Base-by-base conservation (phyloP, 306 rosid species). In the Pterocarpus santalinus region DNA sequence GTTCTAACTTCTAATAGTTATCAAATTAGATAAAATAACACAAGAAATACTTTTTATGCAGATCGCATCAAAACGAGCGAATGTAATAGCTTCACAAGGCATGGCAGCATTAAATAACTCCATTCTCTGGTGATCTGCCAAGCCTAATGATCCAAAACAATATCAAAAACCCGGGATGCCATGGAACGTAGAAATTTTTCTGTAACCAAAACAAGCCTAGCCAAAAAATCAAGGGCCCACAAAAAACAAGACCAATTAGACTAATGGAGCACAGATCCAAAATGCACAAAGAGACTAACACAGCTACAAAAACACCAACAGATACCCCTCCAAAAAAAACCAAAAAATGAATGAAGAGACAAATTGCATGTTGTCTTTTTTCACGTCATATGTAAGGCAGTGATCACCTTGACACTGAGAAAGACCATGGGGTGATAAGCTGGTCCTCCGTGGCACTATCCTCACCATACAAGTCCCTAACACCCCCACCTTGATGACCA, bases 371-470 rank as follows among this genome's bases (percentile, higher is more conserved):
- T 46, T 66, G 15, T 57, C 65, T 57, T 43, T 38, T 10, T 64
- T 64, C 15, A 35, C 72, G 43, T 53, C 65, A 12, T 39, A 52
- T 65, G 65, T 22, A 10, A 35, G 10, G 8, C 11, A 55, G 72
- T 16, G 51, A 5, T 82, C 43, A 93, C 97, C 97, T 94, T 8
- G 98, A 88, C 60, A 90, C 95, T 1, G 97, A 91, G 87, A 86
- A 85, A 75, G 84, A 81, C 97, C 97, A 91, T n/a, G 98, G 98
- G 28, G 98, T 91, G 82, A 94, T 86, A 85, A 89, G 91, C 83
- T 94, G 97, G 53, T 89, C 97, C 80, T 87, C 95, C 0, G 98
- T 89, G 85, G 92, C 94, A 57, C 80, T 41, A 73, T 91, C 93
- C 82, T 87, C 97, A n/a, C 93, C 94, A 17, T 93, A 91, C 81